Evolutionary conservation across 2,329 filamentous ascomycete species (phyloP), one percentile per base, ranked within the genome.

Genomic region (Xylariaceae sp.): DNA sequence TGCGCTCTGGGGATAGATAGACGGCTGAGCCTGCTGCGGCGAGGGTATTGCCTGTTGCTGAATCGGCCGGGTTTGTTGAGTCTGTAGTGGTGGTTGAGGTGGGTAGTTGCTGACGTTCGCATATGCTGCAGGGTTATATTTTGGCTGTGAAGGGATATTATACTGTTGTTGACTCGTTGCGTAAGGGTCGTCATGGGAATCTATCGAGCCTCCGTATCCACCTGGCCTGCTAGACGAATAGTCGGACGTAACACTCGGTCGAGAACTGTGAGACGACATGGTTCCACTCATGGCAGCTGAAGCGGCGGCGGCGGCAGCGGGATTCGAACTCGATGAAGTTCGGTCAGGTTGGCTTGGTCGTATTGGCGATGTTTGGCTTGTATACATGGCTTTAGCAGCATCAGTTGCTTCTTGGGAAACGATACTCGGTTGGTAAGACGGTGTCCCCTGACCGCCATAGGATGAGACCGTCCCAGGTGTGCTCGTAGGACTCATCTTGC

Each of bases 61-160:
- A 37, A 63, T 63, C 37, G 75, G 73, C 28, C 74, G 76, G 58
- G 65, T 71, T 55, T 78, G 76, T 51, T 76, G 76, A 28, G 72
- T 72, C 23, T 71, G 68, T 44, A 75, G 69, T 58, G 79, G 77
- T 39, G 78, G 76, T 47, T 74, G 75, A 53, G 62, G 67, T 40
- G 73, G 75, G 64, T 82, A 86, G 50, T 74, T 79, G 67, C 78
- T 82, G 65, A 86, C 82, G 68, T 82, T 85, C 57, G 87, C 89
- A 71, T 93, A 95, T 62, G 88, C 88, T 21, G 85, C 86, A 24
- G 91, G 91, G 71, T 95, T 91, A 72, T 95, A 95, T 65, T 85
- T 86, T 36, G 86, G 79, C 64, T 88, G 85, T 60, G 69, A 66
- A 37, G 69, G 67, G 24, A 65, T 53, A 50, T 65, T 67, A 48